Evolutionary conservation across 192 early-diverging fungal genomes (phyloP).

Genomic region (Coemansia sp.): DNA sequence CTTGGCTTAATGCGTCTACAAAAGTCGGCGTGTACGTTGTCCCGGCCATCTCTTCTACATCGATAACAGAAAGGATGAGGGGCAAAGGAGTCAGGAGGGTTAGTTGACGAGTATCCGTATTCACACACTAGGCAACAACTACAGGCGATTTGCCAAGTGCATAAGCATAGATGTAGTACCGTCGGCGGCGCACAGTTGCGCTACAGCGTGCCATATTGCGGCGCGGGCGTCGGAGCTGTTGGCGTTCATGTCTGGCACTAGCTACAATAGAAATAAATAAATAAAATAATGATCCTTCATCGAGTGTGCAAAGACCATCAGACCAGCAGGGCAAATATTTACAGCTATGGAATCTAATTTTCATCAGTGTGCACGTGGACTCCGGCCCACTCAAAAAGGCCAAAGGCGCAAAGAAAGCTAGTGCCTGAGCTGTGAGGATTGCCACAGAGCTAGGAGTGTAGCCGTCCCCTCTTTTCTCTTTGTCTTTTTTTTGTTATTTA

Average conservation of each 20-base stretch:
- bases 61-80: neutral
- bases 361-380: constrained; percentile 3
- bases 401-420: constrained; percentile 3
- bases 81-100: constrained; percentile 5
- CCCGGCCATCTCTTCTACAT: constrained; percentile 28
- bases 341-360: neutral
- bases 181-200: constrained; percentile 37
- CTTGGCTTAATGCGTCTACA: constrained; percentile 45
- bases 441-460: neutral
- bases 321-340: no score
- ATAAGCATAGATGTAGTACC: constrained; percentile 15
- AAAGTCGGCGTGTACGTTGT: constrained; percentile 36
- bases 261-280: neutral
- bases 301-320: no score
- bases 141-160: neutral
- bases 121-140: neutral
- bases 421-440: constrained; percentile 7
- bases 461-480: neutral
- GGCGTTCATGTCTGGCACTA: constrained; percentile 23
- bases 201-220: constrained; percentile 45
- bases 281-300: neutral
- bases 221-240: constrained; percentile 35
- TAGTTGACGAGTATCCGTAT: constrained; percentile 2
- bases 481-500: neutral
- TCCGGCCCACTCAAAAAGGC: constrained; percentile 1